Evolutionary conservation across 176 grass and related monocot species (phyloP), one percentile per base, ranked within the genome.

Genomic region (Guadua angustifolia): DNA sequence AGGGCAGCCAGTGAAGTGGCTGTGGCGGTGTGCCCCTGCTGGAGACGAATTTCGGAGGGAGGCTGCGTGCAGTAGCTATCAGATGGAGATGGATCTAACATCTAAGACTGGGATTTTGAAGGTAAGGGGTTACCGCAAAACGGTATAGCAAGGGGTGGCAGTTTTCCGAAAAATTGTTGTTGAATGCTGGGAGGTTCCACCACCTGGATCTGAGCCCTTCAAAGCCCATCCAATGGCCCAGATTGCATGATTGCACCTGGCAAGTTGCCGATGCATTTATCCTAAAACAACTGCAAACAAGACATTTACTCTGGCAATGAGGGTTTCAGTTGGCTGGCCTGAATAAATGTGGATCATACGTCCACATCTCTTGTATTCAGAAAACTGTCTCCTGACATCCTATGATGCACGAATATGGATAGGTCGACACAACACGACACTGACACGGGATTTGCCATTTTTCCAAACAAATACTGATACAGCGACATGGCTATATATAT

Each of bases 341-440:
- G 29, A 29, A 29, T 29, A 29, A 26, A 82, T 61, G 67, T 45
- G 11, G 80, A 71, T 72, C 40, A 82, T 50, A 16, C 4, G 57
- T 64, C 29, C 43, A 49, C 29, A 74, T 25, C 76, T 12, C 70
- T 85, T 38, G 42, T 71, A 71, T 83, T 52, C 18, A 42, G n/a
- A 72, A 86, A 86, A n/a, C 1, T 56, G 47, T 76, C 47, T 33
- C 22, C 57, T 65, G 6, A 84, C 5, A 52, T 66, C 29, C 29
- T 29, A 29, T 29, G 1, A 29, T 29, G 1, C 29, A 29, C 29
- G 0, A 1, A 29, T 29, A 29, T 29, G 29, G 29, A 29, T 29
- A 29, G 1, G 29, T 29, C 29, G 1, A 29, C 29, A 29, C 1
- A 1, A 29, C 29, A 29, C 1, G 29, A 29, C 29, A 29, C 29